Percentiles rank a stretch among this genome's conserved stretches.
Evolutionary conservation across 148 eudicot genomes (phyloP).

Genomic region (Chenopodium suecicum): DNA sequence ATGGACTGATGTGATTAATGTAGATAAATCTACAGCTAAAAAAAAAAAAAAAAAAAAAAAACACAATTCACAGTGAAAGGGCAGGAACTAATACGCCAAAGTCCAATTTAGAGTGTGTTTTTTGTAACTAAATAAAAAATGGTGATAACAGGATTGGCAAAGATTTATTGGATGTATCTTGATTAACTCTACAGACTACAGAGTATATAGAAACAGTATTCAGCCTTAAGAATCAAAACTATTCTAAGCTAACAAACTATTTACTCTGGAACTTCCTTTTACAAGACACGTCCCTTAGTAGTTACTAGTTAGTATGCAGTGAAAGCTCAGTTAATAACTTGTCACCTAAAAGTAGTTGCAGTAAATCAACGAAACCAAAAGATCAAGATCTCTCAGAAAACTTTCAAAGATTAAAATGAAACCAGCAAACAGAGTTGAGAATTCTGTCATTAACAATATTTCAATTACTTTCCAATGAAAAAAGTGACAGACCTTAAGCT

Average conservation of each 20-base stretch:
- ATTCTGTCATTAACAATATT: background rate
- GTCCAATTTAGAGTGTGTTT: background rate
- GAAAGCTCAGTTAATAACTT: background rate
- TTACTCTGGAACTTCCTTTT: background rate
- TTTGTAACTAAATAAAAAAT: too few relatives aligned
- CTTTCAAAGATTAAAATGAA: background rate
- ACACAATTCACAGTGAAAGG: background rate
- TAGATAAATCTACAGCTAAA: background rate
- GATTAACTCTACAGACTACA: too few relatives aligned
- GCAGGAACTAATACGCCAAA: too few relatives aligned
- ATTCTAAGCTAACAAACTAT: too few relatives aligned
- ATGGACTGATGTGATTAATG: background rate
- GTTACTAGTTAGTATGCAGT: background rate
- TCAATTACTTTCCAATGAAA: background rate
- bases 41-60: background rate
- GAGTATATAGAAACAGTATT: background rate
- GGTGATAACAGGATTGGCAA: background rate
- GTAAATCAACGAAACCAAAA: background rate
- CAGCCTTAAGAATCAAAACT: too few relatives aligned
- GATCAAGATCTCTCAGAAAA: background rate
- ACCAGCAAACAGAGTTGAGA: background rate
- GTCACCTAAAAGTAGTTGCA: background rate
- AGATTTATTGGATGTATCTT: background rate
- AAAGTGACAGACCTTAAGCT: constrained; percentile 65
- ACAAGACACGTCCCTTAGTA: background rate